phyloP scores from a whole-genome alignment of 805 yeast species.

The Saturnispora silvae region DNA sequence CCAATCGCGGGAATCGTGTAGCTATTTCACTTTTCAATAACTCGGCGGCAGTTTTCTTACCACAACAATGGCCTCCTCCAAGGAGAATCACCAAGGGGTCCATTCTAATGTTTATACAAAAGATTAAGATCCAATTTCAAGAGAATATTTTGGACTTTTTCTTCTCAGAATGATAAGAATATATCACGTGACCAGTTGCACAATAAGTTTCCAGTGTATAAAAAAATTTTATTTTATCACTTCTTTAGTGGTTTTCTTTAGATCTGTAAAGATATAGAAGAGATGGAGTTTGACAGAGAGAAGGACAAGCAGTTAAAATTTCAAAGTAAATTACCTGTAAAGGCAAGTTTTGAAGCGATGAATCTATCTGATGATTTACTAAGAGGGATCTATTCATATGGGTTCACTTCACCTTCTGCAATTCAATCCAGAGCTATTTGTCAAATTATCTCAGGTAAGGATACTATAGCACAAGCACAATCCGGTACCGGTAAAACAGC shows the following conservation, averaged over 20 bases:
- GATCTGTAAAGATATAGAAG: no score
- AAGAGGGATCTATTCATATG: constrained; percentile 76
- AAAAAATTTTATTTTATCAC: no score
- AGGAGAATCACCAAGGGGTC: constrained; percentile 18
- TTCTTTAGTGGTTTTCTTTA: no score
- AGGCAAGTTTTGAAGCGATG: constrained; percentile 63
- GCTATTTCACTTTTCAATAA: constrained; percentile 17
- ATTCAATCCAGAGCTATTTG: constrained; percentile 95
- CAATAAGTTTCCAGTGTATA: no score
- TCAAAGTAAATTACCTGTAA: constrained; percentile 35
- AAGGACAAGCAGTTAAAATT: constrained; percentile 51
- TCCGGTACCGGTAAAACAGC: constrained; percentile 99
- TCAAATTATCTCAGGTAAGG: constrained; percentile 90
- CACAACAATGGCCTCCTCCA: constrained; percentile 29
- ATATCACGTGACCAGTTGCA: no score
- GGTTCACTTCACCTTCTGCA: constrained; percentile 94
- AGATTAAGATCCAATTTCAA: no score
- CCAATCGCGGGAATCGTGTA: constrained; percentile 13
- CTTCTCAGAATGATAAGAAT: no score
- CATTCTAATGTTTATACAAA: no score
- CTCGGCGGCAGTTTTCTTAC: constrained; percentile 22
- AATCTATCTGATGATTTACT: constrained; percentile 63
- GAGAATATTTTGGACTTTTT: no score
- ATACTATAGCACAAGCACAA: constrained; percentile 97
- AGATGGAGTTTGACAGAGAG: constrained; percentile 51